Conservation (phyloP, 2,329 filamentous ascomycete species). For the Sporothrix pseudoabietina region DNA sequence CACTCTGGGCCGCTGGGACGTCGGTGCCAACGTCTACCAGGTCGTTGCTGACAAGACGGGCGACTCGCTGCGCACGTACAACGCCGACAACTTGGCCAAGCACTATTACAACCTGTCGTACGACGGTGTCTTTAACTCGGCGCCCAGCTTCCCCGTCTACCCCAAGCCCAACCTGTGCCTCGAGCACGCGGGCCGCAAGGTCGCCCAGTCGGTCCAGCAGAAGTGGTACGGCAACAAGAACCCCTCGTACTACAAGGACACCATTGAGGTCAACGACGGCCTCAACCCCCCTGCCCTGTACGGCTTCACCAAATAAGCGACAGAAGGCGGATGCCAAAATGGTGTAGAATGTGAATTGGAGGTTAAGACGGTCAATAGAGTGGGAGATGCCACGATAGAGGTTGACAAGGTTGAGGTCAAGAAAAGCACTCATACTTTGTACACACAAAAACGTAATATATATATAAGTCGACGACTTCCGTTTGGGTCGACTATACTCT, state of each 20-base stretch:
- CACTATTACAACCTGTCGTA: slow-evolving; percentile 39
- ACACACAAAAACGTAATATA: neutral
- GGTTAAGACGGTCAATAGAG: neutral
- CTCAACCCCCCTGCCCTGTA: slow-evolving; percentile 38
- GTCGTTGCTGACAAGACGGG: slow-evolving; percentile 63
- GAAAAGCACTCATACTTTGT: neutral
- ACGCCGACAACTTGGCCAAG: slow-evolving; percentile 27
- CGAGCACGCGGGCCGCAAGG: slow-evolving; percentile 36
- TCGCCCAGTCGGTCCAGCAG: slow-evolving; percentile 35
- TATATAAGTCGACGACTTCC: slow-evolving; percentile 8
- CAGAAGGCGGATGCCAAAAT: neutral
- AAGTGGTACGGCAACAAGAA: slow-evolving; percentile 36
- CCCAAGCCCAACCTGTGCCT: slow-evolving; percentile 39
- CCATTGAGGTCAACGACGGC: slow-evolving; percentile 39
- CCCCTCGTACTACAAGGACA: slow-evolving; percentile 38
- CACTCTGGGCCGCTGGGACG: slow-evolving; percentile 71
- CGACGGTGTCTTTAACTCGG: slow-evolving; percentile 39
- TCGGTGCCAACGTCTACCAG: slow-evolving; percentile 69
- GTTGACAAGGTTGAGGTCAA: neutral
- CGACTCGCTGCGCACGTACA: slow-evolving; percentile 46
- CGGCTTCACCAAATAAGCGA: slow-evolving; percentile 23
- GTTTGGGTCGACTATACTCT: neutral
- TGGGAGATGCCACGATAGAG: neutral
- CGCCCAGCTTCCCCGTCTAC: slow-evolving; percentile 35
- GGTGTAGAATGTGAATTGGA: neutral